These are phyloP conservation scores for Cystobasidium sp. DNA, from an alignment of 1,284 basidiomycete species.

Conservation along the genomic window DNA sequence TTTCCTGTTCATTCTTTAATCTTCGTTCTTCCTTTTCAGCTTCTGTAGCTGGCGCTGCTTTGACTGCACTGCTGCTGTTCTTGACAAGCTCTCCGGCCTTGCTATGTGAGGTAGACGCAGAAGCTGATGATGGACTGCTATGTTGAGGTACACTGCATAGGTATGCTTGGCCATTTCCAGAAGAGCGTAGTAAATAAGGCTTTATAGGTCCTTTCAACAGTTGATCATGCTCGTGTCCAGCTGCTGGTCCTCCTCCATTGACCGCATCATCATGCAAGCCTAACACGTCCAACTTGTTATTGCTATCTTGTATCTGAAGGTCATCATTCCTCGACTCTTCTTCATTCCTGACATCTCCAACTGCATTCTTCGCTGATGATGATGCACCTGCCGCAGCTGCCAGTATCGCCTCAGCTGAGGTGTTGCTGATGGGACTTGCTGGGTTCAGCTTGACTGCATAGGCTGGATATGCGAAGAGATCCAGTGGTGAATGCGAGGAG, in stretches of 20 bases:
- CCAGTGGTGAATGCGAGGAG: constrained; percentile 50
- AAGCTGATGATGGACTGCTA: not conserved
- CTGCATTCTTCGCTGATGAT: constrained; percentile 6
- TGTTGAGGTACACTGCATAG: constrained; percentile 50
- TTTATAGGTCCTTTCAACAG: constrained; percentile 21
- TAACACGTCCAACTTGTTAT: constrained; percentile 10
- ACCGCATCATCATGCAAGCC: constrained; percentile 17
- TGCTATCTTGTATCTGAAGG: constrained; percentile 5
- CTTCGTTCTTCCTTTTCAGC: constrained; percentile 8
- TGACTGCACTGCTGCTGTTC: not conserved
- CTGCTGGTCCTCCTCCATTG: not conserved
- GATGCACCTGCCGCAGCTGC: not conserved
- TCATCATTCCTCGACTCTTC: constrained; percentile 1
- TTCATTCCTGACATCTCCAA: not conserved
- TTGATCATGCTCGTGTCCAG: not conserved
- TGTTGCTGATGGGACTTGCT: constrained; percentile 47
- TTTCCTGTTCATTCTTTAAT: constrained; percentile 36
- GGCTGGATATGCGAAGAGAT: constrained; percentile 49
- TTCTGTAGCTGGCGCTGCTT: constrained; percentile 28
- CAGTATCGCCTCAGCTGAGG: constrained; percentile 41
- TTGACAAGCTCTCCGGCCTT: not conserved
- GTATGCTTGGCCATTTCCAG: constrained; percentile 49
- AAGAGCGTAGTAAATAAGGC: constrained; percentile 37
- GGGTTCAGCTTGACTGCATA: constrained; percentile 46
- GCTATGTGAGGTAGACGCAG: not conserved